These are phyloP conservation scores for Saccharum hybrid DNA, from an alignment of 202 grass and related monocot species.

Conservation along the genomic window DNA sequence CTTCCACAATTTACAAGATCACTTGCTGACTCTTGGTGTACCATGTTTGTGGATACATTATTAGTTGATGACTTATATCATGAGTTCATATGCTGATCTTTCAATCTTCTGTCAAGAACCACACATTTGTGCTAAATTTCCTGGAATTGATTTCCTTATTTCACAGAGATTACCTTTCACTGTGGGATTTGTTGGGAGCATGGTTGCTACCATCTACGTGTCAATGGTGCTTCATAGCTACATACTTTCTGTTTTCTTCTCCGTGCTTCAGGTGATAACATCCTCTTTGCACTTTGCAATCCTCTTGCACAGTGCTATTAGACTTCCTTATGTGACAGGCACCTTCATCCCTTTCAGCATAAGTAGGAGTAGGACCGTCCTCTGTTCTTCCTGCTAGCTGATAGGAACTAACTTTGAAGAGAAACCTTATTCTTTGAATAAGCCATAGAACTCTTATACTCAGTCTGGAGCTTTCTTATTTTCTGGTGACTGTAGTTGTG, in stretches of 20 bases:
- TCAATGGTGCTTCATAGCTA: conserved; percentile 99
- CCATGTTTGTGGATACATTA: conserved; percentile 19
- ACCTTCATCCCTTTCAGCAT: conserved; percentile 5
- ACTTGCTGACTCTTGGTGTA: background rate
- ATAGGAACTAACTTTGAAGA: conserved; percentile 14
- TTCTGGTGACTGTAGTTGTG: background rate
- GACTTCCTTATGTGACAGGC: background rate
- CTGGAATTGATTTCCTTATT: conserved; percentile 39
- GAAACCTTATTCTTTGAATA: conserved; percentile 19
- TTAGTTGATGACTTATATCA: conserved; percentile 24
- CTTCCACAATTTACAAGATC: background rate
- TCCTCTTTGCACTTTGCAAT: background rate
- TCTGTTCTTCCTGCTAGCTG: conserved; percentile 27
- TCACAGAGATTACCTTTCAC: conserved; percentile 94
- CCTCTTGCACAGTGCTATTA: conserved; percentile 25
- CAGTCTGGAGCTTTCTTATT: conserved; percentile 4
- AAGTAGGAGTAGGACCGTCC: background rate
- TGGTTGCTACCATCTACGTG: conserved; percentile 91
- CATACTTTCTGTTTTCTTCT: conserved; percentile 95
- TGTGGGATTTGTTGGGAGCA: conserved; percentile 84
- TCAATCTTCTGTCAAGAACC: background rate
- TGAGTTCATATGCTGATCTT: conserved; percentile 9
- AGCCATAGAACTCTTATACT: conserved; percentile 8
- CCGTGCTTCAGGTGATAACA: conserved; percentile 76
- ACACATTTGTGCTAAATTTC: conserved; percentile 8